Percentiles rank a stretch among this genome's conserved stretches.
Evolutionary conservation across 208 protist species (phyloP).

Genomic region (Blechomonas ayalai): DNA sequence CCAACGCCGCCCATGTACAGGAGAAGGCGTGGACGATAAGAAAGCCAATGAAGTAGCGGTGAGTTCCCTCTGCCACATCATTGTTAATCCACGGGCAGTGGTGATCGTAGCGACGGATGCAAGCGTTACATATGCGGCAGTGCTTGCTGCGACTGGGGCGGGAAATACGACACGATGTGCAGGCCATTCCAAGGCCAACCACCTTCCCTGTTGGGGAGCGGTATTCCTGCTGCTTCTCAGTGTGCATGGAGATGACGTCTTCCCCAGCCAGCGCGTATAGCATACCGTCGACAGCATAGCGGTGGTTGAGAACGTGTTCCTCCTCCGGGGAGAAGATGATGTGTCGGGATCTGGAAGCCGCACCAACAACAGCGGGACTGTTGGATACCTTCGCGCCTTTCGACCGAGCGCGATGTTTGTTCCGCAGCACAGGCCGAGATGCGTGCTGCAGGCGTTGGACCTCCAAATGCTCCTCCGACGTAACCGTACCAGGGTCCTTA

Average conservation of each 20-base stretch:
- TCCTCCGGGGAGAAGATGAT: constrained; percentile 27
- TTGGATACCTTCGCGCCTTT: background rate
- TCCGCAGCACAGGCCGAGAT: background rate
- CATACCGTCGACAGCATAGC: constrained; percentile 75
- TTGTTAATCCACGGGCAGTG: constrained; percentile 97
- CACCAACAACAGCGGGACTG: no score
- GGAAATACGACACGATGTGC: constrained; percentile 57
- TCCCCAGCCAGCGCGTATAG: constrained; percentile 32
- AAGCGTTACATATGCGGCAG: constrained; percentile 86
- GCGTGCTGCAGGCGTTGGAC: constrained; percentile 8
- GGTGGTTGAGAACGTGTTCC: constrained; percentile 54
- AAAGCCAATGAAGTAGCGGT: constrained; percentile 89
- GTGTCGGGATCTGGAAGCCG: background rate
- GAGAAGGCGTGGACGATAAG: constrained; percentile 77
- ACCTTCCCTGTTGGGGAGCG: background rate
- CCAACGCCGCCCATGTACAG: constrained; percentile 71
- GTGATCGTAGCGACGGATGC: constrained; percentile 95
- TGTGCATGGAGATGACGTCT: background rate
- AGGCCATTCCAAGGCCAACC: constrained; percentile 30
- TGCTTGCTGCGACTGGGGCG: constrained; percentile 93
- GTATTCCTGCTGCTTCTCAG: constrained; percentile 5
- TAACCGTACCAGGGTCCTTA: constrained; percentile 77
- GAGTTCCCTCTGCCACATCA: constrained; percentile 92
- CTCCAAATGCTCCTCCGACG: constrained; percentile 20
- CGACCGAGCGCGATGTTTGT: background rate